phyloP scores from a whole-genome alignment of 208 protist species.

The Herpetomonas muscarum region DNA sequence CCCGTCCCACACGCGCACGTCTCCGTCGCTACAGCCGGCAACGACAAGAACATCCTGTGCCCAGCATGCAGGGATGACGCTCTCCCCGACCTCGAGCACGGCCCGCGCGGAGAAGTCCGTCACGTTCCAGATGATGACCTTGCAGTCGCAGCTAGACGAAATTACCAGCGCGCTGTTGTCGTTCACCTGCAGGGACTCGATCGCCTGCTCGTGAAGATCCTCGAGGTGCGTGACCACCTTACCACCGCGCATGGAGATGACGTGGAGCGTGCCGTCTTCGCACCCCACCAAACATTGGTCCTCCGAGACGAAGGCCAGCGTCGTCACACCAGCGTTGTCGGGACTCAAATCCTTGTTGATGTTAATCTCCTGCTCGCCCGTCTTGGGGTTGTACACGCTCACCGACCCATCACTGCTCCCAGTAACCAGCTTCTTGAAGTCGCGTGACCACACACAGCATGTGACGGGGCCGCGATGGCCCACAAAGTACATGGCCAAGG shows the following conservation, averaged over 20 bases:
- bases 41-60: conserved; percentile 32
- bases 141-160: conserved; percentile 76
- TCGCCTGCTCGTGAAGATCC: conserved; percentile 75
- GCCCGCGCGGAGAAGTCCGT: conserved; percentile 54
- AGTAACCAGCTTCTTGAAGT: conserved; percentile 89
- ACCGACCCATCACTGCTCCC: conserved; percentile 89
- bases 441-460: conserved; percentile 76
- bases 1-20: conserved; percentile 80
- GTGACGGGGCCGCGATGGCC: conserved; percentile 87
- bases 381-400: conserved; percentile 90
- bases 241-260: conserved; percentile 59
- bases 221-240: conserved; percentile 61
- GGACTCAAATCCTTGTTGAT: conserved; percentile 71
- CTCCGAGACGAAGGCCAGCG: conserved; percentile 55
- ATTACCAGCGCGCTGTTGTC: conserved; percentile 43
- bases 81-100: conserved; percentile 61
- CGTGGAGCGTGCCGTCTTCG: conserved; percentile 81
- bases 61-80: conserved; percentile 78
- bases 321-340: conserved; percentile 65
- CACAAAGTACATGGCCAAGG: conserved; percentile 88
- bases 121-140: conserved; percentile 74
- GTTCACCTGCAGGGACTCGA: conserved; percentile 71
- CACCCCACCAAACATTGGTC: conserved; percentile 81
- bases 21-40: conserved; percentile 79
- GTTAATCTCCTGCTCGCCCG: conserved; percentile 51